Percentiles rank a stretch among this genome's conserved stretches.
Conservation (phyloP, 768 basidiomycete species). For the Mycena vitilis region DNA sequence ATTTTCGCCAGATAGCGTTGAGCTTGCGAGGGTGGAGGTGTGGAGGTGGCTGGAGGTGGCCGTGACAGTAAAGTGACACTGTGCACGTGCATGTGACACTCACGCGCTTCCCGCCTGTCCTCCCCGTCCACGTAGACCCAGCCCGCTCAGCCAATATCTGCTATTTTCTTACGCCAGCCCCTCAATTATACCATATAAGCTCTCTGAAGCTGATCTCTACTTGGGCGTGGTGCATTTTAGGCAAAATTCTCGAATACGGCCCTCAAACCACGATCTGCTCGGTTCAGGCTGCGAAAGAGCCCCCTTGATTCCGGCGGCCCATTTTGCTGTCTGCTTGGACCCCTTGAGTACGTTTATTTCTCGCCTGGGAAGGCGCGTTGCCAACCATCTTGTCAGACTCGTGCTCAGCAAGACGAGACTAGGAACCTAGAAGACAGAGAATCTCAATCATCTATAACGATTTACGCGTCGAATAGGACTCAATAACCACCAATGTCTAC, state of each 20-base stretch:
- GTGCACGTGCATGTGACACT: not conserved
- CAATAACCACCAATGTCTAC: slow-evolving; percentile 14
- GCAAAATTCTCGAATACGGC: not conserved
- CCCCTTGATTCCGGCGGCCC: not conserved
- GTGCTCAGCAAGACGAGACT: not conserved
- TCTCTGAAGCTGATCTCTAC: not conserved
- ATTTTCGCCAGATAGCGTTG: too few relatives aligned
- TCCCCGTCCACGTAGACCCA: not conserved
- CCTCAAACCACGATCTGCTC: not conserved
- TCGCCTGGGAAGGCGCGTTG: not conserved
- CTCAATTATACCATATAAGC: not conserved
- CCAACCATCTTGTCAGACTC: not conserved
- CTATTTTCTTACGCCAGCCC: not conserved
- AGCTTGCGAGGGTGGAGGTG: too few relatives aligned
- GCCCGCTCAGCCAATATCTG: not conserved
- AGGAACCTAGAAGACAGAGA: not conserved
- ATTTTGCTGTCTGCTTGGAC: not conserved
- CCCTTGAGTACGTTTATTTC: not conserved
- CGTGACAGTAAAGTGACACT: not conserved
- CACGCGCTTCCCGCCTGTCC: not conserved
- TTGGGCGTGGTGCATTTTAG: not conserved
- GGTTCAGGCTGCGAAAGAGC: not conserved
- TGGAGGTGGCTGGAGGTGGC: too few relatives aligned
- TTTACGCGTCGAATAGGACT: not conserved
- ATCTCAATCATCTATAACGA: not conserved